phyloP scores from a whole-genome alignment of 257 asterid species.

The Verbascum thapsus region DNA sequence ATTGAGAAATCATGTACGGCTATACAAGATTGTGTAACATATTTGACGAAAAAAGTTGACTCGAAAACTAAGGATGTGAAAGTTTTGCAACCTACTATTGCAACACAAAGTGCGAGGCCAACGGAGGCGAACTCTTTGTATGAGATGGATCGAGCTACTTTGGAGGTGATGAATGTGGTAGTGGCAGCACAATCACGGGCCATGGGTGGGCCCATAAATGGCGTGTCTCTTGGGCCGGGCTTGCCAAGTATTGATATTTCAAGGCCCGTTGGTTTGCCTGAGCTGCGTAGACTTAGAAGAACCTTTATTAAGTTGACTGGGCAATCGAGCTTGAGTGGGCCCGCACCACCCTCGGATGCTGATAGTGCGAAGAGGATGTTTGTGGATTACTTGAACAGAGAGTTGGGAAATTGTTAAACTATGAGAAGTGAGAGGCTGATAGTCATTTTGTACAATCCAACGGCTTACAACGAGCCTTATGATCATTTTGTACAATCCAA shows the following conservation, averaged over 20 bases:
- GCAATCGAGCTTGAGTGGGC: slow-evolving; percentile 93
- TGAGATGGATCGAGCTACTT: slow-evolving; percentile 91
- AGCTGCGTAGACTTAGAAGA: slow-evolving; percentile 79
- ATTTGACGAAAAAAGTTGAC: slow-evolving; percentile 81
- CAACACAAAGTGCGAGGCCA: slow-evolving; percentile 66
- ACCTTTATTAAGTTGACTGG: slow-evolving; percentile 85
- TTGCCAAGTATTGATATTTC: slow-evolving; percentile 67
- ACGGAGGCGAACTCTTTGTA: slow-evolving; percentile 82
- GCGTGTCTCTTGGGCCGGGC: slow-evolving; percentile 65
- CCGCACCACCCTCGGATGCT: slow-evolving; percentile 85
- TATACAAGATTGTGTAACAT: slow-evolving; percentile 63
- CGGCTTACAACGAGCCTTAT: background rate
- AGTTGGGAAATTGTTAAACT: slow-evolving; percentile 55
- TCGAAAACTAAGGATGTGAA: slow-evolving; percentile 79
- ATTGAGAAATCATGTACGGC: slow-evolving; percentile 64
- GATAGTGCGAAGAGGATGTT: slow-evolving; percentile 93
- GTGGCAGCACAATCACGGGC: slow-evolving; percentile 86
- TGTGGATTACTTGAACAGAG: slow-evolving; percentile 93
- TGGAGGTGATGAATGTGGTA: slow-evolving; percentile 68
- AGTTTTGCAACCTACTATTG: slow-evolving; percentile 91
- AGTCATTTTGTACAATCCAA: too few species aligned
- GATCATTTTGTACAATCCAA: background rate
- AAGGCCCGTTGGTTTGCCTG: slow-evolving; percentile 77
- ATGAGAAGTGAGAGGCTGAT: too few species aligned
- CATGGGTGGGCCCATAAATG: slow-evolving; percentile 68